Base-by-base conservation (phyloP, 345 rosid genomes). In the Lumnitzera littorea region DNA sequence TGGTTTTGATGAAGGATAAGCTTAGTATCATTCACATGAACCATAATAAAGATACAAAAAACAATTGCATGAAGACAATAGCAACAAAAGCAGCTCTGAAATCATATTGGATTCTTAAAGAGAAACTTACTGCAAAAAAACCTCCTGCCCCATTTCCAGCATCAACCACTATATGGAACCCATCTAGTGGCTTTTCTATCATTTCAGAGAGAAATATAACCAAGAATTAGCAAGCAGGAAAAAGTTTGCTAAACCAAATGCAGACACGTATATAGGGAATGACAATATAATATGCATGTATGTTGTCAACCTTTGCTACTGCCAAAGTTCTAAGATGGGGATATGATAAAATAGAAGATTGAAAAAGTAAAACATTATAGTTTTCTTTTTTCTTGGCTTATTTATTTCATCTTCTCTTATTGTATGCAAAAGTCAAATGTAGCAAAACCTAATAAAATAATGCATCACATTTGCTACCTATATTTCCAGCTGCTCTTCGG, bases 131-230 rank as follows among this genome's bases (percentile, higher is more conserved):
- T 11, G 96, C 88, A 60, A 95, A 95, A 79, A 88, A 95, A 23
- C 97, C 99, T 71, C 97, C 97, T 43, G 97, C 95, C 71, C 99
- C 99, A 79, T 94, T 91, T 77, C 99, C 99, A 27, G 97, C 99
- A 79, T 94, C 99, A 62, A 94, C 99, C 75, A 94, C 79, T 41
- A 91, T 78, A 66, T 88, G 99, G 79, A 94, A 94, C 56, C 97
- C 99, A 69, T 86, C 96, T 77, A 94, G 73, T 49, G 99, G 99
- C 75, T 85, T 94, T 78, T 86, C 99, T 91, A 73, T 24, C 31
- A 27, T 3, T 27, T 27, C 31, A 27, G 66, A 70, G 41, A 74
- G 72, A 58, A 65, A 53, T 65, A 70, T 41, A 60, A 66, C 16
- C 48, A 67, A 67, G 36, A 70, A 67, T 63, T 64, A 79, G 63